Conservation (phyloP, 768 basidiomycete genomes). For the Russula abietina region DNA sequence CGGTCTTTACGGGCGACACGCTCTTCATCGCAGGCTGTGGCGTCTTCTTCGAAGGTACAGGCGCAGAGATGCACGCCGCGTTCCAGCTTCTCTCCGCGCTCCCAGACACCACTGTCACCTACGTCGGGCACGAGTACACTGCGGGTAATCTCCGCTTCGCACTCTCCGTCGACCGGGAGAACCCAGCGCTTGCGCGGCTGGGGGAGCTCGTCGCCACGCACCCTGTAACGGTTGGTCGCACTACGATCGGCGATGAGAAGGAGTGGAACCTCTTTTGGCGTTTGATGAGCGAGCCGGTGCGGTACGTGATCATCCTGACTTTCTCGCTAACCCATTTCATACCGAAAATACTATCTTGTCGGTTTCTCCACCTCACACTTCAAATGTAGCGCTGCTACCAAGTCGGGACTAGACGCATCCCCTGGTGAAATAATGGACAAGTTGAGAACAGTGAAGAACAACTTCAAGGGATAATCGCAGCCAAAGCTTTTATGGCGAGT, state of each 20-base stretch:
- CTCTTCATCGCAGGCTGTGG: constrained; percentile 87
- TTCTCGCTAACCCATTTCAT: background rate
- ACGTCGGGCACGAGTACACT: constrained; percentile 93
- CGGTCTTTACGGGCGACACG: constrained; percentile 88
- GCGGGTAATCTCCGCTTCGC: constrained; percentile 67
- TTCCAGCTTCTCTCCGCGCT: constrained; percentile 64
- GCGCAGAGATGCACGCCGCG: constrained; percentile 73
- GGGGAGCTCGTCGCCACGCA: constrained; percentile 52
- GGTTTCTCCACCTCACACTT: background rate
- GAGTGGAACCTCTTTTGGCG: constrained; percentile 96
- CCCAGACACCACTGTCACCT: constrained; percentile 74
- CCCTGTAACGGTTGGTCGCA: constrained; percentile 65
- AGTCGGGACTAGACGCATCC: constrained; percentile 38
- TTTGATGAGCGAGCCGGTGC: constrained; percentile 52
- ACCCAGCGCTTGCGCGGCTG: constrained; percentile 55
- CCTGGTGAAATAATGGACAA: constrained; percentile 62
- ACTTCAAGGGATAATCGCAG: constrained; percentile 53
- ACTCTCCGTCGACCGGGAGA: constrained; percentile 55
- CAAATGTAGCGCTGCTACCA: constrained; percentile 44
- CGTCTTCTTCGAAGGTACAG: constrained; percentile 88
- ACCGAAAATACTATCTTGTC: background rate
- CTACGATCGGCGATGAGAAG: constrained; percentile 91
- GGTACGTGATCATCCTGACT: constrained; percentile 38
- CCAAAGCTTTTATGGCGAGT: background rate
- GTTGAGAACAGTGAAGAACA: constrained; percentile 81